A percentile compares a stretch with the other conserved stretches of the same genome.
Conservation (phyloP, 306 rosid species). For the Lathyrus aphaca region DNA sequence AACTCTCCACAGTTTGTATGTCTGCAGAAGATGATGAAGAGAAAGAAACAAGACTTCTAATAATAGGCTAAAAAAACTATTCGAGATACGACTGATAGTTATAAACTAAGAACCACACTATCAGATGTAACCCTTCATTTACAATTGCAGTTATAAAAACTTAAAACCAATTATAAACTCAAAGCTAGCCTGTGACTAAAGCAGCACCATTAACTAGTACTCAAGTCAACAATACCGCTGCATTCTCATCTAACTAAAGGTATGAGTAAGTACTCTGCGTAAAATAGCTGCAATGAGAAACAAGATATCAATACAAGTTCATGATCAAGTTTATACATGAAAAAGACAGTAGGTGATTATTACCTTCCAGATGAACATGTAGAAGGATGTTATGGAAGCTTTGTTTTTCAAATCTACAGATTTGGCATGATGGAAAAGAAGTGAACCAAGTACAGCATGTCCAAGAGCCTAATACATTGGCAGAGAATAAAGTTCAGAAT, state of each 20-base stretch:
- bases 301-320: constrained; percentile 24
- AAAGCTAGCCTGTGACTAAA: constrained; percentile 12
- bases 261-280: constrained; percentile 83
- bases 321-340: not conserved
- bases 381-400: constrained; percentile 84
- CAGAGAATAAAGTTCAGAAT: constrained; percentile 31
- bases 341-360: constrained; percentile 33
- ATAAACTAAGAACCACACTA: not conserved
- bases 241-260: constrained; percentile 76
- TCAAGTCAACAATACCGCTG: constrained; percentile 6
- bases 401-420: constrained; percentile 83
- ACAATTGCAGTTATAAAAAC: constrained; percentile 23
- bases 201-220: constrained; percentile 19
- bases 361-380: constrained; percentile 99
- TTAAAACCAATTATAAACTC: constrained; percentile 3
- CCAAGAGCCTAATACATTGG: constrained; percentile 66
- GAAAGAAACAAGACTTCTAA: not conserved
- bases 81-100: not conserved
- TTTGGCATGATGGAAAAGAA: constrained; percentile 81
- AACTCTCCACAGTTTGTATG: not conserved
- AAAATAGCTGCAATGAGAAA: constrained; percentile 75
- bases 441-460: constrained; percentile 63
- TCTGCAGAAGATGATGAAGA: not conserved
- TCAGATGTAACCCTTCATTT: constrained; percentile 26
- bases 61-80: not conserved